phyloP scores from a whole-genome alignment of 2,329 filamentous ascomycete genomes.

The Epicoccum nigrum region DNA sequence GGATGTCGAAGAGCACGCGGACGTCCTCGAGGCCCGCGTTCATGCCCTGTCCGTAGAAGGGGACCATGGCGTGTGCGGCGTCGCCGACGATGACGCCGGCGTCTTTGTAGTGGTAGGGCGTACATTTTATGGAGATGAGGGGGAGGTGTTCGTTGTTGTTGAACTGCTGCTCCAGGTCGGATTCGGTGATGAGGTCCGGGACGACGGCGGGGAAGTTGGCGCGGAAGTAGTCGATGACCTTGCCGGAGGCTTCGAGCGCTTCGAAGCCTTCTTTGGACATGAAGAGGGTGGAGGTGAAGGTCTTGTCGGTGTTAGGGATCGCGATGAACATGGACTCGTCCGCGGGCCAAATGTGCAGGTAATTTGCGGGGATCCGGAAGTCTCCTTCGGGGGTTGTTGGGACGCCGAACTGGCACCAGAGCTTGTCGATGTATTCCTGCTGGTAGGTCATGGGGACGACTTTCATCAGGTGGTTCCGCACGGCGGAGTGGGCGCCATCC shows the following conservation, averaged over 20 bases:
- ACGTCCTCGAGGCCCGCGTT: conserved; percentile 97
- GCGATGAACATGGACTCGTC: conserved; percentile 98
- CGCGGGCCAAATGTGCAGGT: conserved; percentile 97
- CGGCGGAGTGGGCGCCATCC: conserved; percentile 91
- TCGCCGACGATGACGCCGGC: conserved; percentile 88
- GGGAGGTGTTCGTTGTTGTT: conserved; percentile 84
- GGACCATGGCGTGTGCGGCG: conserved; percentile 96
- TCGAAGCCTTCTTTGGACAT: conserved; percentile 74
- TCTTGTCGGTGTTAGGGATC: conserved; percentile 84
- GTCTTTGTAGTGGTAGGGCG: conserved; percentile 79
- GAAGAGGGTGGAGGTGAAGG: conserved; percentile 95
- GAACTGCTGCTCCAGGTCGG: conserved; percentile 76
- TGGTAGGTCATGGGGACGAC: conserved; percentile 87
- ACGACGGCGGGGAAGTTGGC: conserved; percentile 86
- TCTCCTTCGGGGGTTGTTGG: conserved; percentile 58
- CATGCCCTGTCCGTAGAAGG: conserved; percentile 98
- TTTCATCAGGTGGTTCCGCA: conserved; percentile 95
- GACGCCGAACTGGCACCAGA: conserved; percentile 97
- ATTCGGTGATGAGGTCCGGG: conserved; percentile 66
- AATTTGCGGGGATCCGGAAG: conserved; percentile 87
- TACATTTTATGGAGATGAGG: conserved; percentile 90
- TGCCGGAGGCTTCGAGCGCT: conserved; percentile 67
- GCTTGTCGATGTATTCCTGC: conserved; percentile 92
- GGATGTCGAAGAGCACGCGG: conserved; percentile 78
- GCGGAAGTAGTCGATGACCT: conserved; percentile 76